Conservation (phyloP, 2,329 filamentous ascomycete species). For the Gaeumannomyces sp. region DNA sequence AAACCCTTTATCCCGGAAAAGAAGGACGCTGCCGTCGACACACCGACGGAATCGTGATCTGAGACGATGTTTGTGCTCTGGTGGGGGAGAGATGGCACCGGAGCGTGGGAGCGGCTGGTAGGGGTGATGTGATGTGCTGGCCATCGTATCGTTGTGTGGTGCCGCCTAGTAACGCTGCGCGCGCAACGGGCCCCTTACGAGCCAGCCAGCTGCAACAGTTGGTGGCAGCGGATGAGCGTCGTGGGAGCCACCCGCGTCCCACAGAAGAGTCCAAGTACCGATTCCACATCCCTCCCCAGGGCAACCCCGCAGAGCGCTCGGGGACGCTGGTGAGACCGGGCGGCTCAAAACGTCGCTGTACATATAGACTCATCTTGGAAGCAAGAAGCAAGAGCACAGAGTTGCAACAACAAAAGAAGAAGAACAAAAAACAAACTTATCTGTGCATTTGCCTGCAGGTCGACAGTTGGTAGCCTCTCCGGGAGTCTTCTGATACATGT, state of each 20-base stretch:
- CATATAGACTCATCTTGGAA: neutral
- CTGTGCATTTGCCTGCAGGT: neutral
- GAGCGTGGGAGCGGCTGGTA: neutral
- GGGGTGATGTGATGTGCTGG: no score
- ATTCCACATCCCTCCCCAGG: no score
- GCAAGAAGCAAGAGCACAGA: neutral
- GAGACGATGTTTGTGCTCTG: neutral
- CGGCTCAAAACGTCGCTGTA: neutral
- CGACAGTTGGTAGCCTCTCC: neutral
- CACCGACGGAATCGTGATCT: neutral
- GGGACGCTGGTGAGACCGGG: no score
- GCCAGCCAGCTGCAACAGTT: no score
- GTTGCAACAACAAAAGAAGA: neutral
- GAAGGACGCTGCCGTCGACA: conserved; percentile 10
- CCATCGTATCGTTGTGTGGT: no score
- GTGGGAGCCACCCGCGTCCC: no score
- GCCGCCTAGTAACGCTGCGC: no score
- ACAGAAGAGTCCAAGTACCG: neutral
- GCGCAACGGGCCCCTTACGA: no score
- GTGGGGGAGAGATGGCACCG: neutral
- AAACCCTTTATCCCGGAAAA: conserved; percentile 25
- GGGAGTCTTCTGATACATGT: neutral
- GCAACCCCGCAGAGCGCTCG: no score
- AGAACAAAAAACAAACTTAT: neutral
- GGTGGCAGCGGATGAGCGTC: no score